Conservation (phyloP, 2,329 filamentous ascomycete species). For the Sarocladium oryzae region DNA sequence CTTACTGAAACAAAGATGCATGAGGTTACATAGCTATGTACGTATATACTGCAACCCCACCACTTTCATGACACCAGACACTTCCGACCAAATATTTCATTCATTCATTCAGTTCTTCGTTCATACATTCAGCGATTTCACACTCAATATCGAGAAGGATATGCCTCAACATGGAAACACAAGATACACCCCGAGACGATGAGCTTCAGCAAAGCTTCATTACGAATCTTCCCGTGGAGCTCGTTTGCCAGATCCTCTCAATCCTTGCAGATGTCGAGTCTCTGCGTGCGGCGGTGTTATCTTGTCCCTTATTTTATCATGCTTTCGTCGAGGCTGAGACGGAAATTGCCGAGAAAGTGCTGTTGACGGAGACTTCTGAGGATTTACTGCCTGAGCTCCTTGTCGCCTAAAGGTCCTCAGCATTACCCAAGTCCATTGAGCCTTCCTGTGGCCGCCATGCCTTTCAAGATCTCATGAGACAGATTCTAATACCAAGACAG, state of each 20-base stretch:
- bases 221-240: neutral
- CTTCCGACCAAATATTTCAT: too few relatives aligned
- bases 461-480: neutral
- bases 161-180: too few relatives aligned
- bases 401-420: slow-evolving; percentile 3
- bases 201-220: neutral
- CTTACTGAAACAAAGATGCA: too few relatives aligned
- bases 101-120: too few relatives aligned
- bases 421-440: too few relatives aligned
- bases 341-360: slow-evolving; percentile 1
- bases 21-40: too few relatives aligned
- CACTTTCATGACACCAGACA: too few relatives aligned
- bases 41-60: too few relatives aligned
- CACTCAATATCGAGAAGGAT: too few relatives aligned
- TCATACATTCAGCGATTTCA: too few relatives aligned
- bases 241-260: neutral
- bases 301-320: neutral
- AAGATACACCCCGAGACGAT: neutral
- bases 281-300: neutral
- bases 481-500: too few relatives aligned
- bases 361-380: slow-evolving; percentile 2
- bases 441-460: too few relatives aligned
- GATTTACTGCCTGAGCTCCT: slow-evolving; percentile 7
- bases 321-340: neutral
- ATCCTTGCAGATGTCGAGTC: neutral